Base-by-base conservation (phyloP, 768 basidiomycete genomes). In the Calvatia gigantea region DNA sequence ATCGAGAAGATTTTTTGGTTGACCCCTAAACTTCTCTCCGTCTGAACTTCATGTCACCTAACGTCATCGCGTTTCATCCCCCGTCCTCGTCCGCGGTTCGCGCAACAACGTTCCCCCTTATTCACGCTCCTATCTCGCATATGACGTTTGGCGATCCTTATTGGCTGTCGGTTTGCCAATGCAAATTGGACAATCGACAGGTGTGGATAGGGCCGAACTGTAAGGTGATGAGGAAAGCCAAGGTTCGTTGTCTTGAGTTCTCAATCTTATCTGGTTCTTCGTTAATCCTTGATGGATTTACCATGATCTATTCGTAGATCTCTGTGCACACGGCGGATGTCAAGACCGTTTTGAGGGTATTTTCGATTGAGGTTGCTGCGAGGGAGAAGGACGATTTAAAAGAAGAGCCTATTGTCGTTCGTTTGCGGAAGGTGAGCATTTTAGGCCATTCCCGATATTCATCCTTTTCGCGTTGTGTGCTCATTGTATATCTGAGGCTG, bases 291-390 rank as follows among this genome's bases (percentile, higher is more conserved):
- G 47, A 65, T 51, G 65, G 70, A 68, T 69, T 64, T 66, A 59
- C 64, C 50, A 60, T 50, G 28, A 52, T 59, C 49, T 54, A 57
- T 56, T 54, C 50, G 29, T 65, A 95, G 93, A 89, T 96, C 65
- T 96, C 94, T 56, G 94, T 98, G 3, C 94, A 98, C 66, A 66
- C 85, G 23, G 89, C 89, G 60, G 87, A 93, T 73, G 92, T 97
- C 71, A 96, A 97, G 75, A 66, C 73, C 44, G 85, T 87, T 54
- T 71, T 98, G 62, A 81, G 84, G 59, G 81, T 77, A 38, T 94
- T 79, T 73, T 91, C 91, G 49, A 87, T 97, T 65, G 93, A 97
- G 64, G 91, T 98, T 55, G 79, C 91, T 12, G 94, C 94, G 32
- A 79, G 81, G 50, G 87, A 91, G 68, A 82, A 80, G 67, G 87